Evolutionary conservation across 2,329 filamentous ascomycete species (phyloP), one percentile per base, ranked within the genome.

Genomic region (Pestalotiopsis sp.): DNA sequence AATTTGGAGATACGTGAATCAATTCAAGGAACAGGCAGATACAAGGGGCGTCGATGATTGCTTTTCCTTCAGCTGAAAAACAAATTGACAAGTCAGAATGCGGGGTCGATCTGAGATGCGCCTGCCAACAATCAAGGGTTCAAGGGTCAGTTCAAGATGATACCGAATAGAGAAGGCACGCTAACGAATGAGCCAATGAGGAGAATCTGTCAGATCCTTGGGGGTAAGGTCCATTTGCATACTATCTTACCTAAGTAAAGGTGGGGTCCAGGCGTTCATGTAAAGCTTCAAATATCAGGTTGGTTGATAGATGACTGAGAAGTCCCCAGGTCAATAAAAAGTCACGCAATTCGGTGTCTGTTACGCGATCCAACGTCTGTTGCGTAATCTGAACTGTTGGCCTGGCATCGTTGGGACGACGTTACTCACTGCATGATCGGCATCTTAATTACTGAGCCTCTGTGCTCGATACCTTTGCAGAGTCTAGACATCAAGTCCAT

Each of bases 111-210:
- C 17, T 7, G n/a, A 52, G 7, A 6, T n/a, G 6, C 45, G 45
- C 45, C 27, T 62, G 27, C 27, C 31, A 9, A 5, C 11, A 12
- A 9, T 14, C 4, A 17, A 36, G 59, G 31, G 31, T 36, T 36
- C 59, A 39, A 20, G 59, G 59, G n/a, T 62, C 25, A 39, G 25
- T 39, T 4, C 13, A 41, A 20, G 17, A 12, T 17, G 6, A 27
- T 36, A 12, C 59, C 59, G 38, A 62, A 62, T 17, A 36, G 14
- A 62, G 59, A 64, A 64, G 39, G 62, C 62, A 64, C 62, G 39
- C 62, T 64, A 52, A 39, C 17, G 13, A 49, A 64, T 13, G 2
- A 52, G 17, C 62, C 39, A 64, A 64, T 49, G 17, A 23, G 11
- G 23, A 14, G 31, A 20, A 11, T 62, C 59, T 39, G 3, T n/a